These are phyloP conservation scores for Acrasis kona DNA, from an alignment of 78 protist species.

Conservation along the genomic window DNA sequence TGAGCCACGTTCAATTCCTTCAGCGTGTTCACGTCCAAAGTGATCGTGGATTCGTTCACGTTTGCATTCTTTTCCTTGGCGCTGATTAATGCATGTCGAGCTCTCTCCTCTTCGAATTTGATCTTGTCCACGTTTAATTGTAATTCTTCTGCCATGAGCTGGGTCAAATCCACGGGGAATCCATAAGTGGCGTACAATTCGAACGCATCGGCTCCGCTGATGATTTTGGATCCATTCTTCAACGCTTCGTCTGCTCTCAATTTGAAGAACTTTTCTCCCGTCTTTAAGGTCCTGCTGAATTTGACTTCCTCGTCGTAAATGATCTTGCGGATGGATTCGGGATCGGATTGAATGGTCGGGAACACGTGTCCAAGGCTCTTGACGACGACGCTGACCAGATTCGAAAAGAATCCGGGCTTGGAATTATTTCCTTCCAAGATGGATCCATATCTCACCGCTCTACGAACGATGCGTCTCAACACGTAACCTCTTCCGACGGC, in stretches of 20 bases:
- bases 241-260: background rate
- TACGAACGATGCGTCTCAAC: conserved; percentile 88
- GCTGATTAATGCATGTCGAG: conserved; percentile 35
- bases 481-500: conserved; percentile 80
- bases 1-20: conserved; percentile 12
- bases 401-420: conserved; percentile 66
- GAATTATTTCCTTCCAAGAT: conserved; percentile 79
- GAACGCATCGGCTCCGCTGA: conserved; percentile 56
- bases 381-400: conserved; percentile 62
- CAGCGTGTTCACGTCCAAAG: background rate
- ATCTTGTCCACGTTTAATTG: conserved; percentile 59
- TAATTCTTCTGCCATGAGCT: conserved; percentile 85
- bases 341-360: conserved; percentile 64
- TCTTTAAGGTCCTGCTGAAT: conserved; percentile 31
- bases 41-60: background rate
- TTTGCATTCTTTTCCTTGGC: background rate
- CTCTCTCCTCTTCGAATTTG: conserved; percentile 42
- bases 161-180: conserved; percentile 89
- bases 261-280: conserved; percentile 63
- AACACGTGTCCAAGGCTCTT: conserved; percentile 53
- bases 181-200: conserved; percentile 85
- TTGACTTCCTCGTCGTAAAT: conserved; percentile 79
- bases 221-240: background rate
- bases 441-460: conserved; percentile 84
- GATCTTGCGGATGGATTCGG: conserved; percentile 24